Evolutionary conservation across 148 eudicot species (phyloP), one percentile per base, ranked within the genome.

Genomic region (Cornus suecica): DNA sequence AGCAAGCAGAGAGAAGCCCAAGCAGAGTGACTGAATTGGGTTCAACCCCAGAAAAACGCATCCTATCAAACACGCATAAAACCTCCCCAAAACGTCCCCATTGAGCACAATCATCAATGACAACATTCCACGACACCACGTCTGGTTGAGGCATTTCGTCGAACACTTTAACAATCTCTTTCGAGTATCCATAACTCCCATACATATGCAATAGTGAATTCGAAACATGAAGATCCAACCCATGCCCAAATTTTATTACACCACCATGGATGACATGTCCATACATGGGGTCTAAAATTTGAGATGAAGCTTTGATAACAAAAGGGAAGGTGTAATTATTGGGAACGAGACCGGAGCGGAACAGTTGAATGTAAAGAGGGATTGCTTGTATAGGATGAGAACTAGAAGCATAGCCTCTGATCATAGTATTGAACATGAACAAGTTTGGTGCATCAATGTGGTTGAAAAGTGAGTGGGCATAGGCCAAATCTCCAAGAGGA

Each of bases 41-140:
- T 10, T 74, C 69, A 64, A 74, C 61, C 70, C 77, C 77, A 10
- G 8, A 42, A 41, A 0, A 0, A 2, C 58, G 42, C 69, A 74
- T 74, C 30, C 65, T 58, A 27, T 3, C 20, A 26, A 74, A 42
- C 16, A 24, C 68, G 26, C 4, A 10, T 15, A 41, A 26, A 27
- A 45, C 70, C 69, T 65, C 62, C 41, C 42, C 69, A 74, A 74
- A 28, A 41, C 60, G 26, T 13, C 69, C 77, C 65, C 52, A 34
- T 41, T 74, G 58, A 41, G 62, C 77, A 65, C 31, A 31, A 65
- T 65, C 70, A 74, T 74, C 41, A 45, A 74, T 74, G 34, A 64
- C 61, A 16, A 74, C 69, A 65, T 65, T 74, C 69, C 69, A 65
- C 0, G 69, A 65, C 8, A 74, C 77, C 20, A 64, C 77, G 60